These are phyloP conservation scores for Bothriochloa decipiens DNA, from an alignment of 176 grass and related monocot species.

Conservation along the genomic window DNA sequence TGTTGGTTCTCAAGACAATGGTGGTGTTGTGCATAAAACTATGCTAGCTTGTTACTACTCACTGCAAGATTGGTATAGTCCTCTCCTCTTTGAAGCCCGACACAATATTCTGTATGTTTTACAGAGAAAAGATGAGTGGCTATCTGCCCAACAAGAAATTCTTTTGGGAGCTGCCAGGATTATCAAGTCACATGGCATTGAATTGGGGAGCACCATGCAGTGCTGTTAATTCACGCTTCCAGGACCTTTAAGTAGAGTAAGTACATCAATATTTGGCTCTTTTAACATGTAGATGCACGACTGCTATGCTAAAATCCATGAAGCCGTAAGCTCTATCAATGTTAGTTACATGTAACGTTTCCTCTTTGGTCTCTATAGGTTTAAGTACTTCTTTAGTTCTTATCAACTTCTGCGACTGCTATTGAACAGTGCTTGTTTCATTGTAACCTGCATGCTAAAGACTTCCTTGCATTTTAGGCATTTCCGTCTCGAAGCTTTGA, in stretches of 20 bases:
- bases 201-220: constrained; percentile 63
- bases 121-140: constrained; percentile 73
- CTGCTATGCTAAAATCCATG: not conserved
- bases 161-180: constrained; percentile 74
- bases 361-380: not conserved
- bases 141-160: constrained; percentile 73
- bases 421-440: not conserved
- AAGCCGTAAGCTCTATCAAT: not conserved
- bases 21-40: constrained; percentile 5
- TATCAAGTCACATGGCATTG: constrained; percentile 70
- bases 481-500: not conserved
- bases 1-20: not conserved
- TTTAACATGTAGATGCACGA: constrained; percentile 11
- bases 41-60: constrained; percentile 2
- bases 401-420: not conserved
- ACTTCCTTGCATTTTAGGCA: not conserved
- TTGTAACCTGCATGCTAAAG: constrained; percentile 14
- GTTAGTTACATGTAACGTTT: not conserved
- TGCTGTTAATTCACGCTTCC: constrained; percentile 42
- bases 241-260: constrained; percentile 31
- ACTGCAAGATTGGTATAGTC: not conserved
- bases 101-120: constrained; percentile 30
- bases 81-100: constrained; percentile 11
- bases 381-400: not conserved
- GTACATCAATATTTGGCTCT: constrained; percentile 19